These are phyloP conservation scores for Peribolospora baueri DNA, from an alignment of 768 basidiomycete species.

Conservation along the genomic window DNA sequence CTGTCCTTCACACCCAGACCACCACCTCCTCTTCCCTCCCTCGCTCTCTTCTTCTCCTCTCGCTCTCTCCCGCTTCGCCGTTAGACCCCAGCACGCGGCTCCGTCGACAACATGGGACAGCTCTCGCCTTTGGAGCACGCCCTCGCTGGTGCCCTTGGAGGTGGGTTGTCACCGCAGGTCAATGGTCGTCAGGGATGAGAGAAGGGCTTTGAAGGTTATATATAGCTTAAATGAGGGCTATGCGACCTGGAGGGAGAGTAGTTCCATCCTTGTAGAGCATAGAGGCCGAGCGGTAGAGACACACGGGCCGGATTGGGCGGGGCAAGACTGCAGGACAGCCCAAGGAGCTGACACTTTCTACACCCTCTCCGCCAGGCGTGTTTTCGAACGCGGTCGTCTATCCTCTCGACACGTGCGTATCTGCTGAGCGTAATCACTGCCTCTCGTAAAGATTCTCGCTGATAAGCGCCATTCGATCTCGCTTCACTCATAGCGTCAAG, in stretches of 20 bases:
- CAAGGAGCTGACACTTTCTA: neutral
- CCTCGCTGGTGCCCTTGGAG: conserved; percentile 75
- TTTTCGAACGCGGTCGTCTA: conserved; percentile 49
- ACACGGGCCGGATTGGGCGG: too few species aligned
- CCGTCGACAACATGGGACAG: conserved; percentile 10
- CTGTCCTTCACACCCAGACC: too few species aligned
- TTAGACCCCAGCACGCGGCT: too few species aligned
- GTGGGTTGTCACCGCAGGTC: conserved; percentile 39
- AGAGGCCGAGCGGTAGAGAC: too few species aligned
- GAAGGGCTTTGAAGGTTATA: neutral
- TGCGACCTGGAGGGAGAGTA: too few species aligned
- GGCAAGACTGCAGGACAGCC: too few species aligned
- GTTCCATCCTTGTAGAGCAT: too few species aligned
- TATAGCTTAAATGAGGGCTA: too few species aligned
- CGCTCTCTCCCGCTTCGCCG: too few species aligned
- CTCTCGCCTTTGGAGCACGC: conserved; percentile 74
- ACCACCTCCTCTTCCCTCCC: too few species aligned
- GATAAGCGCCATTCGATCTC: neutral
- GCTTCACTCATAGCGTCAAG: conserved; percentile 39
- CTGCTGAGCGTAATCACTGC: neutral
- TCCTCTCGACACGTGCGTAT: conserved; percentile 69
- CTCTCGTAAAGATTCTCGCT: neutral
- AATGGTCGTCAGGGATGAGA: neutral
- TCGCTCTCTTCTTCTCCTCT: too few species aligned
- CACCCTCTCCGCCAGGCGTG: neutral